Conservation (phyloP, 768 basidiomycete species). For the Tricholoma terreum region DNA sequence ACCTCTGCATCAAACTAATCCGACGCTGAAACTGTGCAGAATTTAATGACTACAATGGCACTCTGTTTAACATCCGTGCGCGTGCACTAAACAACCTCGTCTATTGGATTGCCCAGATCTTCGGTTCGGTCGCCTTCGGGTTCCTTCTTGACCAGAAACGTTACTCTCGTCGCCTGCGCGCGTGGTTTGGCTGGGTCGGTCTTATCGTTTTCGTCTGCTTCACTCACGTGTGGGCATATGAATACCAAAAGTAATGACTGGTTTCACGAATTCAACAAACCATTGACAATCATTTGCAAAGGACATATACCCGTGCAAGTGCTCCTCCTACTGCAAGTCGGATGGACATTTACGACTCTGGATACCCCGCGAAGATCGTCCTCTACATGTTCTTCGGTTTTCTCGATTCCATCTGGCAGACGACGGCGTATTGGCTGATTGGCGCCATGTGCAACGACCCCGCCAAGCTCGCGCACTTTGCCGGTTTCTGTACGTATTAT, state of each 20-base stretch:
- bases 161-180: conserved; percentile 62
- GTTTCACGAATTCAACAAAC: too few species aligned
- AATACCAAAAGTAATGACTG: conserved; percentile 64
- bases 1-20: not conserved
- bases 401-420: conserved; percentile 85
- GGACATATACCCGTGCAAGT: conserved; percentile 58
- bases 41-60: conserved; percentile 78
- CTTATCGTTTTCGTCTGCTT: conserved; percentile 62
- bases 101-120: conserved; percentile 78
- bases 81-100: conserved; percentile 74
- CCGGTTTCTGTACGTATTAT: conserved; percentile 68
- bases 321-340: conserved; percentile 37
- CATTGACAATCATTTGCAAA: conserved; percentile 10
- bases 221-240: conserved; percentile 73
- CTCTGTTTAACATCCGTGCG: conserved; percentile 75
- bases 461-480: conserved; percentile 52
- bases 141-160: conserved; percentile 57
- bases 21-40: conserved; percentile 36
- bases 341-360: conserved; percentile 57
- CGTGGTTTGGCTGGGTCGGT: conserved; percentile 64
- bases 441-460: conserved; percentile 3
- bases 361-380: conserved; percentile 54
- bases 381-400: conserved; percentile 73
- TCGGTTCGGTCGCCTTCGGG: conserved; percentile 72
- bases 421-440: conserved; percentile 74